Conservation (phyloP, 106 monocot genomes). For the Platanthera zijinensis region DNA sequence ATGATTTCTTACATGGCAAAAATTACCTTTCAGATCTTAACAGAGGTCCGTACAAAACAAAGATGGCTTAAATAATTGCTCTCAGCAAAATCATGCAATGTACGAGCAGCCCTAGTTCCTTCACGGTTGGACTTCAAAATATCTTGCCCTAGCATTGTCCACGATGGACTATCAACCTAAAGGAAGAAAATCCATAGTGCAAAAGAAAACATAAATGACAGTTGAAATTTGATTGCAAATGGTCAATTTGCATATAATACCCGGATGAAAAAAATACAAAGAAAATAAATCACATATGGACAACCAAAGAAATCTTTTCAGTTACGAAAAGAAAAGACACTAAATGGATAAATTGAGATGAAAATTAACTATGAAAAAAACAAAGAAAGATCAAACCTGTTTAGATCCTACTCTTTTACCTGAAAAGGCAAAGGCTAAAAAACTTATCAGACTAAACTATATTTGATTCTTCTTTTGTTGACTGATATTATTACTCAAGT, state of each 20-base stretch:
- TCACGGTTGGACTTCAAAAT: constrained; percentile 24
- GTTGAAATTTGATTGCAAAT: constrained; percentile 1
- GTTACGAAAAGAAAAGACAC: too few species aligned
- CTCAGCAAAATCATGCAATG: constrained; percentile 94
- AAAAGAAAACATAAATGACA: neutral
- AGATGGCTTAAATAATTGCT: constrained; percentile 81
- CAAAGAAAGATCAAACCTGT: neutral
- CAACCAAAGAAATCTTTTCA: too few species aligned
- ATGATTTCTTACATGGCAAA: neutral
- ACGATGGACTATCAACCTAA: constrained; percentile 43
- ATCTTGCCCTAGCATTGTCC: constrained; percentile 36
- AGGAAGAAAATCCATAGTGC: constrained; percentile 1
- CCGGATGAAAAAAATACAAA: neutral
- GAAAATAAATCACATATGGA: neutral
- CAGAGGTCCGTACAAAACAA: constrained; percentile 52
- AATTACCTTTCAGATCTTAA: constrained; percentile 30
- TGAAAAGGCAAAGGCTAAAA: too few species aligned
- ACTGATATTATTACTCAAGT: too few species aligned
- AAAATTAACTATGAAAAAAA: neutral
- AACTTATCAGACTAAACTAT: too few species aligned
- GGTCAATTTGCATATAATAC: neutral
- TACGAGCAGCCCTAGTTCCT: constrained; percentile 44
- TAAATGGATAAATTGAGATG: neutral
- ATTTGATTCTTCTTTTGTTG: too few species aligned
- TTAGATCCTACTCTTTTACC: too few species aligned